Base-by-base conservation (phyloP, 2,329 filamentous ascomycete genomes). In the Rugonectria rugulosa region DNA sequence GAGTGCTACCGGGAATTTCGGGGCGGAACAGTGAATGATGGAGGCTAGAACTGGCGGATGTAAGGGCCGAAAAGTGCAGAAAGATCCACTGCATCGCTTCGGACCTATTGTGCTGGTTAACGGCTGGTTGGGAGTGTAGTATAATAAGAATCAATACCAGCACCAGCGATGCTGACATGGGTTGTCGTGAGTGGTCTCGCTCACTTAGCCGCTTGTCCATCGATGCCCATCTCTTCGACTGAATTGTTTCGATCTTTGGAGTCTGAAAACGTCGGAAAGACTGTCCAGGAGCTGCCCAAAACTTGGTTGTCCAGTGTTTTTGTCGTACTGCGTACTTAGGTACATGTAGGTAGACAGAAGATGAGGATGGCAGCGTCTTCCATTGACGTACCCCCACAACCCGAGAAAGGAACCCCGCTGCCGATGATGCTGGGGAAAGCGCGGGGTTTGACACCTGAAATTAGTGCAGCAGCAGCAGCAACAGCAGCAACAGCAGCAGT, bases 1-100 rank as follows among this genome's bases (percentile, higher is more conserved):
- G 65, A 60, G 63, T 54, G 48, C 41, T 50, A 49, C 60, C 65
- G 65, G 65, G 60, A 61, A 63, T 62, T 66, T 68, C 65, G 65
- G 65, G 65, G 63, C 65, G 65, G 65, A 64, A 45, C 44, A 43
- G 53, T 53, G 43, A 52, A 40, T 49, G 31, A 47, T 52, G 46
- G 65, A 54, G 56, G 52, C 53, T 56, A 56, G 58, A 47, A 57
- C 53, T 44, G 56, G 51, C 65, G 65, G 65, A 68, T 68, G 65
- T 53, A 55, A 68, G 65, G 65, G 58, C 65, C 65, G 65, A 66
- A 60, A 58, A 34, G 43, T 61, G 60, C 50, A 53, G 51, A 19
- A 21, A 64, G 65, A 61, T 64, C 65, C 65, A 66, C 65, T 49
- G 40, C 43, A 51, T 57, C 50, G 43, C 48, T 48, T 42, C 45